These are phyloP conservation scores for Flammula alnicola DNA, from an alignment of 1,284 basidiomycete species.

Conservation along the genomic window DNA sequence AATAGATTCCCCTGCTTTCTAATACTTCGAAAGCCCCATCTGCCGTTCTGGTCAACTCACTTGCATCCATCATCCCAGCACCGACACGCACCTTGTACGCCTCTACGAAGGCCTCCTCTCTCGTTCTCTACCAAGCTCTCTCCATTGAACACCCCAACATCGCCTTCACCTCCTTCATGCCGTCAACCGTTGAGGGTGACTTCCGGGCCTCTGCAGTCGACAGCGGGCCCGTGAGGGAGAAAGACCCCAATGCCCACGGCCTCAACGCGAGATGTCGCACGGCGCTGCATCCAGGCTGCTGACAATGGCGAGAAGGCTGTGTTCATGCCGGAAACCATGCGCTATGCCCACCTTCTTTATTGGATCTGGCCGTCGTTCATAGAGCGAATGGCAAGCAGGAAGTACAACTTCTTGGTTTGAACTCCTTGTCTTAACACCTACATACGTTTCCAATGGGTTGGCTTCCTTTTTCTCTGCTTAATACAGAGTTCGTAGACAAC, in stretches of 20 bases:
- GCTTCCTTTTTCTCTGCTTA: neutral
- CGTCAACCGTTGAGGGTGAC: slow-evolving; percentile 72
- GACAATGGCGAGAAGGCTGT: slow-evolving; percentile 60
- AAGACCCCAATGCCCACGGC: slow-evolving; percentile 58
- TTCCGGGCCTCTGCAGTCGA: slow-evolving; percentile 84
- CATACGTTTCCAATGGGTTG: neutral
- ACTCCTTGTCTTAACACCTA: too few species aligned
- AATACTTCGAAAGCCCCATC: slow-evolving; percentile 73
- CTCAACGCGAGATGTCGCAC: slow-evolving; percentile 61
- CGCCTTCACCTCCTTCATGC: slow-evolving; percentile 60
- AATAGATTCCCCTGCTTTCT: slow-evolving; percentile 78
- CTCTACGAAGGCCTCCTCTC: slow-evolving; percentile 83
- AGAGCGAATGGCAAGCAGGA: slow-evolving; percentile 58
- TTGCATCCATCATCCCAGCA: slow-evolving; percentile 82
- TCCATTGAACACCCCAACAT: slow-evolving; percentile 78
- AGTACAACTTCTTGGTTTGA: slow-evolving; percentile 51
- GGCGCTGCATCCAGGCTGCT: slow-evolving; percentile 58
- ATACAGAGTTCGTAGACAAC: neutral
- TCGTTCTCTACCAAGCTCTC: slow-evolving; percentile 79
- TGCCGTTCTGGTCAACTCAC: slow-evolving; percentile 80
- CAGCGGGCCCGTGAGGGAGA: slow-evolving; percentile 53
- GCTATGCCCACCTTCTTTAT: slow-evolving; percentile 55
- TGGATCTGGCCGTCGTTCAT: slow-evolving; percentile 65
- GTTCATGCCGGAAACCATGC: slow-evolving; percentile 55
- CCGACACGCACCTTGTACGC: slow-evolving; percentile 88